Conservation (phyloP, 768 basidiomycete genomes). For the Candolleomyces aberdarensis region DNA sequence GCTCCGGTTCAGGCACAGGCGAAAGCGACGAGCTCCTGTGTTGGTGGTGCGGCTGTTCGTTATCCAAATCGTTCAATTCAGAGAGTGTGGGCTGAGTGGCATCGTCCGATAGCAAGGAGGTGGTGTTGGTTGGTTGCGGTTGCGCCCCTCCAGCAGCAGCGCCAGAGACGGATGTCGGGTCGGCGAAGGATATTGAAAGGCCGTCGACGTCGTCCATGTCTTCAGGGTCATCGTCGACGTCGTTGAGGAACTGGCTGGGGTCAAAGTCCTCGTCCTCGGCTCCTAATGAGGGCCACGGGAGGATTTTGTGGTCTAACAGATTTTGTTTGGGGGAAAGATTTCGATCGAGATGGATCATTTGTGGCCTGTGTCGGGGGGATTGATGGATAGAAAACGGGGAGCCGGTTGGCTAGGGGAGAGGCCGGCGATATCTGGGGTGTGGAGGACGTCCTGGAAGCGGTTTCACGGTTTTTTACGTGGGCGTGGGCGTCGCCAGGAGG, state of each 20-base stretch:
- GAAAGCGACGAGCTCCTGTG: conserved; percentile 58
- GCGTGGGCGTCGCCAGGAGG: not conserved
- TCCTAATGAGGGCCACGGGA: conserved; percentile 10
- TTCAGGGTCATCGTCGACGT: not conserved
- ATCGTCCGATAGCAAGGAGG: not conserved
- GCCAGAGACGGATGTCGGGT: not conserved
- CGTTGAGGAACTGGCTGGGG: conserved; percentile 8
- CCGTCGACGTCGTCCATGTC: not conserved
- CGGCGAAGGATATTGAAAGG: not conserved
- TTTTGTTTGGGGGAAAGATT: conserved; percentile 5
- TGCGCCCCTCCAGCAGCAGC: not conserved
- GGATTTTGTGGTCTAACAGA: conserved; percentile 7
- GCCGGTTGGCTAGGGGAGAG: too few relatives aligned
- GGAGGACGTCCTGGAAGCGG: too few relatives aligned
- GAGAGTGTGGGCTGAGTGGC: not conserved
- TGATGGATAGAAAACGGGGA: not conserved
- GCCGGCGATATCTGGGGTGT: too few relatives aligned
- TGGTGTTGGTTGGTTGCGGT: not conserved
- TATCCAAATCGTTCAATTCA: not conserved
- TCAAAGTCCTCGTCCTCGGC: conserved; percentile 9
- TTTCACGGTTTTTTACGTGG: not conserved
- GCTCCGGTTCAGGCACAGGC: conserved; percentile 46
- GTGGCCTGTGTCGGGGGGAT: not conserved
- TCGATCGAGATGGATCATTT: conserved; percentile 10
- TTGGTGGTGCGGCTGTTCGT: conserved; percentile 19